Conservation (phyloP, 371 early-diverging fungal species). For the Saksenaea oblongispora region DNA sequence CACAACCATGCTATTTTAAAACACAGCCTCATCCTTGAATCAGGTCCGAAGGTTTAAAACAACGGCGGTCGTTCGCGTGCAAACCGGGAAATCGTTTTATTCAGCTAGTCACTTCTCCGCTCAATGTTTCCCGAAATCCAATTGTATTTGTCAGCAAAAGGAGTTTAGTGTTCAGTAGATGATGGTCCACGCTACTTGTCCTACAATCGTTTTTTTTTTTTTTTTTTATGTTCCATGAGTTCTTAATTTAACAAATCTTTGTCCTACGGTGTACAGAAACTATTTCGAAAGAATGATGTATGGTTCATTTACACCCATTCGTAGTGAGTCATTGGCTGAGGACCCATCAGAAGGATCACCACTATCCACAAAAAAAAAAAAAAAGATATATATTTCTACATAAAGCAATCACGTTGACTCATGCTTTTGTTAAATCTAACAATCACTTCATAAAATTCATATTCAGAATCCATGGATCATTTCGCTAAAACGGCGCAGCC, state of each 20-base stretch:
- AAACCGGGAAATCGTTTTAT: conserved; percentile 1
- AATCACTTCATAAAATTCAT: not conserved
- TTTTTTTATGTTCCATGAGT: not conserved
- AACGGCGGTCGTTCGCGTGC: not conserved
- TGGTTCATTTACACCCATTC: not conserved
- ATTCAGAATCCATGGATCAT: not conserved
- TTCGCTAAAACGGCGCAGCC: not conserved
- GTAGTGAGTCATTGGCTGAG: not conserved
- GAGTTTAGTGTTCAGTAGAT: not conserved
- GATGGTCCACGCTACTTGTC: conserved; percentile 3
- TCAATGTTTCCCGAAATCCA: not conserved
- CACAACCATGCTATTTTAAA: not conserved
- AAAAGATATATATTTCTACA: not conserved
- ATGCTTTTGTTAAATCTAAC: not conserved
- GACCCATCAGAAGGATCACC: not conserved
- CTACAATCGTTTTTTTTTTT: not conserved
- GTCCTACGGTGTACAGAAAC: not conserved
- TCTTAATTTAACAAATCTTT: not conserved
- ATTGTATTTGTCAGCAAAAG: not conserved
- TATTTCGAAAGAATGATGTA: not conserved
- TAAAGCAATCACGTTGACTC: not conserved
- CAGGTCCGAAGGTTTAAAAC: not conserved
- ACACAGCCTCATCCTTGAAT: not conserved
- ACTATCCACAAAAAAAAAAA: not conserved
- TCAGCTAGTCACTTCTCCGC: conserved; percentile 2